Base-by-base conservation (phyloP, 441 rosid species). In the Metrosideros polymorpha region DNA sequence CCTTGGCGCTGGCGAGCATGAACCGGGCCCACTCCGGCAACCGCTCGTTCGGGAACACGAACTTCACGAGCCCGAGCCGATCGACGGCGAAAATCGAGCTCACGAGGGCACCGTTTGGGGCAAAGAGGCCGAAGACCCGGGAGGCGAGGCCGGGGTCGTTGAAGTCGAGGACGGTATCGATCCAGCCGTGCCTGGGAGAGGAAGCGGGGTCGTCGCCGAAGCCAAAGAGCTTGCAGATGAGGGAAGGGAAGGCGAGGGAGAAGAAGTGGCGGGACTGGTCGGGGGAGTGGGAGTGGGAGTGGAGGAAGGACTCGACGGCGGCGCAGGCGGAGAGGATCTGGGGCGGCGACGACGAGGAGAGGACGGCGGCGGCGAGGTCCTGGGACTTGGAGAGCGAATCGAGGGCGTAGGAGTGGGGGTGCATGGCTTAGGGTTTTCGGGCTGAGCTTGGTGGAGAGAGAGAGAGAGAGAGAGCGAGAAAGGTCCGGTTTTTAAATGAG, bases 201-300 rank as follows among this genome's bases (percentile, higher is more conserved):
- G 89, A 42, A 4, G 91, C 87, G 42, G 92, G n/a, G 43, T 93
- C 88, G 76, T 93, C 95, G 83, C 91, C 93, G 92, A 95, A 95
- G 86, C 97, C 96, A 85, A 93, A 95, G 83, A 95, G 92, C 91
- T 94, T 94, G 84, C 93, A 92, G 89, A 95, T 93, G 88, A 95
- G 90, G 57, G 91, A 56, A 10, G 97, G 97, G 87, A 95, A 95
- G 82, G 97, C 85, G 85, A 93, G 32, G 87, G 96, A 94, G 92
- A 93, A 94, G 96, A 95, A 95, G 90, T 93, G 94, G 84, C 98
- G 97, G 84, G 92, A 93, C n/a, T 95, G 96, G 88, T 95, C 97
- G 82, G 97, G 94, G 25, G 94, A 83, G 86, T 91, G 93, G 25
- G 94, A 83, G 86, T 91, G 93, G 12, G 95, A 92, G 88, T 88